phyloP scores from a whole-genome alignment of 2,329 filamentous ascomycete genomes.

The Ophiostoma piceae region DNA sequence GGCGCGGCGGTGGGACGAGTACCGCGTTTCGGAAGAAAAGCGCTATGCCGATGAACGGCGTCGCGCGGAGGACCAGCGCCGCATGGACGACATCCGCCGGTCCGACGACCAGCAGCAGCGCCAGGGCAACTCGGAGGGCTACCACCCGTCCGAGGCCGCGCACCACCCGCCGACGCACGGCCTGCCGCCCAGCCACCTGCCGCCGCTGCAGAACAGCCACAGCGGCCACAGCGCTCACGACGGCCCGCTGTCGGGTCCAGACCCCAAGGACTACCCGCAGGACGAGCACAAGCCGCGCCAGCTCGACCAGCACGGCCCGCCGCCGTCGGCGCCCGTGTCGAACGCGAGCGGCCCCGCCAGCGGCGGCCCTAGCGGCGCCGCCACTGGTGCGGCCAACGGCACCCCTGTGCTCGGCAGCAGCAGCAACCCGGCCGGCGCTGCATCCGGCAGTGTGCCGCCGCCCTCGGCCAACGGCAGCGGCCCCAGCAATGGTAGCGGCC shows the following conservation, averaged over 20 bases:
- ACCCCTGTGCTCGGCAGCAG: background rate
- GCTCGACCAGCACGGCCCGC: conserved; percentile 42
- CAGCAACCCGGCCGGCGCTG: background rate
- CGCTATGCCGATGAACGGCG: conserved; percentile 49
- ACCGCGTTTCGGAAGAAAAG: no score
- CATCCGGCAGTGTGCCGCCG: background rate
- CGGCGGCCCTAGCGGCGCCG: background rate
- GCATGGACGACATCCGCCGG: conserved; percentile 49
- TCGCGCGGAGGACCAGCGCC: conserved; percentile 55
- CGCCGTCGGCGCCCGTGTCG: conserved; percentile 44
- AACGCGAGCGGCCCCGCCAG: background rate
- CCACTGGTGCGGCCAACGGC: conserved; percentile 28
- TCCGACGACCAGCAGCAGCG: conserved; percentile 48
- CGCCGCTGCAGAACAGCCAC: conserved; percentile 57
- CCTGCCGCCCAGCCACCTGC: conserved; percentile 54
- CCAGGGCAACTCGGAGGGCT: conserved; percentile 63
- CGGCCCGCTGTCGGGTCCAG: conserved; percentile 41
- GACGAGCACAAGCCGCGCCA: conserved; percentile 50
- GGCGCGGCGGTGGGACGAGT: conserved; percentile 47
- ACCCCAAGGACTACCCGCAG: conserved; percentile 47
- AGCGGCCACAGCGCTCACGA: conserved; percentile 50
- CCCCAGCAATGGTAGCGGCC: background rate
- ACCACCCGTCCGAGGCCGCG: conserved; percentile 88
- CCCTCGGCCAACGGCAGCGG: background rate
- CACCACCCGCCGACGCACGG: conserved; percentile 69